Percentiles rank a stretch among this genome's conserved stretches.
Conservation (phyloP, 371 early-diverging fungal species). For the Rhizopus microsporus region DNA sequence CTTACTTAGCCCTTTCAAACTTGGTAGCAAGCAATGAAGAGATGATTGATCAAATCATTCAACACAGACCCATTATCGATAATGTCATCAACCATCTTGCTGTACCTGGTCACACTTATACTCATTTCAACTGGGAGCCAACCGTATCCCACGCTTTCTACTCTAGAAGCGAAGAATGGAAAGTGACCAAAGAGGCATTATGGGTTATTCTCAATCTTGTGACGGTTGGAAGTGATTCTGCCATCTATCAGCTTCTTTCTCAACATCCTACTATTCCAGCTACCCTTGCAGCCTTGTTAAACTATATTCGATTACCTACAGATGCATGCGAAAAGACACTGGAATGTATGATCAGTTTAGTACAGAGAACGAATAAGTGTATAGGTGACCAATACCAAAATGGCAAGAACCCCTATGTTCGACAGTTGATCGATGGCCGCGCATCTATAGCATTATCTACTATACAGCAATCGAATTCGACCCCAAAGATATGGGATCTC, state of each 20-base stretch:
- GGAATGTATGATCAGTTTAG: slow-evolving; percentile 28
- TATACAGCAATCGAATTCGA: not conserved
- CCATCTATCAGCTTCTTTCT: slow-evolving; percentile 29
- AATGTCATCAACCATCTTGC: slow-evolving; percentile 35
- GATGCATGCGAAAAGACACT: slow-evolving; percentile 26
- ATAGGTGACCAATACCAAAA: slow-evolving; percentile 35
- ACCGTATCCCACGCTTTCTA: slow-evolving; percentile 12
- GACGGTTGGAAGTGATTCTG: slow-evolving; percentile 37
- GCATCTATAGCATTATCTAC: slow-evolving; percentile 3
- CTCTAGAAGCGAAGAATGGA: slow-evolving; percentile 51
- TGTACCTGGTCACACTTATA: slow-evolving; percentile 33
- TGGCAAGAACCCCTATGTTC: slow-evolving; percentile 23
- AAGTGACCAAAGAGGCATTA: slow-evolving; percentile 52
- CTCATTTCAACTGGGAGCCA: slow-evolving; percentile 16
- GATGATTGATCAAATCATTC: slow-evolving; percentile 43
- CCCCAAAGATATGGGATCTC: slow-evolving; percentile 1
- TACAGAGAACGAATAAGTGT: slow-evolving; percentile 52
- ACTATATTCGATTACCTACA: slow-evolving; percentile 18
- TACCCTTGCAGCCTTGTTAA: slow-evolving; percentile 15
- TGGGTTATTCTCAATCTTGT: slow-evolving; percentile 60
- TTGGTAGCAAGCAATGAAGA: slow-evolving; percentile 51
- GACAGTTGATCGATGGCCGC: slow-evolving; percentile 11
- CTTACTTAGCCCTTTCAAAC: slow-evolving; percentile 55
- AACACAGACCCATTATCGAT: slow-evolving; percentile 39
- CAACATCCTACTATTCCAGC: slow-evolving; percentile 21